Evolutionary conservation across 2,329 filamentous ascomycete genomes (phyloP), one percentile per base, ranked within the genome.

Genomic region (Alternaria ethzedia): DNA sequence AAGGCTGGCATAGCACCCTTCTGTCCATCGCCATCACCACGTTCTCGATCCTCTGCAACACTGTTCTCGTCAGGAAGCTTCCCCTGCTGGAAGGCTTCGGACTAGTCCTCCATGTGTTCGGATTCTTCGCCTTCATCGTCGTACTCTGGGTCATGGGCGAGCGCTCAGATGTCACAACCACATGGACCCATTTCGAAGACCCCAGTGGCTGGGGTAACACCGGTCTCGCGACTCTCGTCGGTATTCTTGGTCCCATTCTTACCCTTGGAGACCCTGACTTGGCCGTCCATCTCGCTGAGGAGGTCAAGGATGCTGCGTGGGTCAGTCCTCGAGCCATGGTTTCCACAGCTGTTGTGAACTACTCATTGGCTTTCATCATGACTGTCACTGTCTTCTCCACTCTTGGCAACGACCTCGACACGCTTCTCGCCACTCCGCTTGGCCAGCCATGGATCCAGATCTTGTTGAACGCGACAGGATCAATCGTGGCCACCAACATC

Each of bases 1-100:
- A 83, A 52, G 67, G 73, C 21, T 86, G 83, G 83, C 85, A 86
- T 54, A 81, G 78, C 3, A 86, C 84, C 0, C 75, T 86, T 0
- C 65, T 86, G 3, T 77, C 80, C 50, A 83, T 82, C 64, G 82
- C 80, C 2, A 71, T 84, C 11, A 72, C 78, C 5, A 60, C 80
- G 2, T 65, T 70, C 63, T 82, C 23, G 79, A 75, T 83, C 36
- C 78, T 82, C 5, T 49, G 23, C 13, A 81, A 83, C 59, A 80
- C 79, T 12, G 50, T 80, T 6, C 63, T 82, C 2, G 77, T 78
- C 17, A 79, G 78, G 54, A 63, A 66, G 21, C 79, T 57, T 72
- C 81, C 71, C 78, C 80, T 65, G n/a, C 57, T 72, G 49, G 68
- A 74, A 52, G 59, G 65, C 5, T 43, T 70, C 10, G 76, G 82